Evolutionary conservation across 306 rosid genomes (phyloP), one percentile per base, ranked within the genome.

Genomic region (Begonia masoniana): DNA sequence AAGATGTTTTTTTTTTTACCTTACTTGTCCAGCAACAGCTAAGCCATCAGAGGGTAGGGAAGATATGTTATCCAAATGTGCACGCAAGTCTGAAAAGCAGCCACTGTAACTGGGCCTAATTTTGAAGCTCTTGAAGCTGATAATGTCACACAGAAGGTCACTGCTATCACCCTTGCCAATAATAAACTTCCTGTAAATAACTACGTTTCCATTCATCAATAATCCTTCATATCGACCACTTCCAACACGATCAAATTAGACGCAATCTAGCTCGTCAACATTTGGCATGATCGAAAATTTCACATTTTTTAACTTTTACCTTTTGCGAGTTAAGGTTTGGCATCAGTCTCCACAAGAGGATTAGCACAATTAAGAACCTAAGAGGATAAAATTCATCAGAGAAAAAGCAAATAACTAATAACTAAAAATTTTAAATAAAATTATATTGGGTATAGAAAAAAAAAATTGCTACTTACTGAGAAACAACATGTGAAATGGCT

Each of bases 31-130:
- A 13, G 99, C 82, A 60, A 91, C 92, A 15, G 99, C 96, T 56
- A 91, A 62, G 24, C 99, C 99, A 71, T 86, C 99, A 9, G 99
- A 74, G 15, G 86, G 88, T 60, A 91, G 85, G 19, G 99, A 91
- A 5, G 99, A n/a, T n/a, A 83, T 19, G 96, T 86, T 31, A 91
- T 57, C 99, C 99, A 91, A 31, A 91, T 88, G 50, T 91, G 99
- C 4, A 86, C 73, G 72, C 94, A 83, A 36, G 88, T 81, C 65
- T 91, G 99, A 64, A 91, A 91, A 35, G 96, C 99, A 60, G 99
- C 99, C 99, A 91, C 86, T 0, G 83, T 87, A 50, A 68, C 72
- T 14, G 97, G 49, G 5, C 97, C 97, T 9, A 82, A 60, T 69
- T 94, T 71, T 47, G 96, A 91, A 0, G 99, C 96, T 64, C 86